Percentiles rank a stretch among this genome's conserved stretches.
These are phyloP conservation scores for Salix viminalis DNA, from an alignment of 345 rosid species.

Conservation along the genomic window DNA sequence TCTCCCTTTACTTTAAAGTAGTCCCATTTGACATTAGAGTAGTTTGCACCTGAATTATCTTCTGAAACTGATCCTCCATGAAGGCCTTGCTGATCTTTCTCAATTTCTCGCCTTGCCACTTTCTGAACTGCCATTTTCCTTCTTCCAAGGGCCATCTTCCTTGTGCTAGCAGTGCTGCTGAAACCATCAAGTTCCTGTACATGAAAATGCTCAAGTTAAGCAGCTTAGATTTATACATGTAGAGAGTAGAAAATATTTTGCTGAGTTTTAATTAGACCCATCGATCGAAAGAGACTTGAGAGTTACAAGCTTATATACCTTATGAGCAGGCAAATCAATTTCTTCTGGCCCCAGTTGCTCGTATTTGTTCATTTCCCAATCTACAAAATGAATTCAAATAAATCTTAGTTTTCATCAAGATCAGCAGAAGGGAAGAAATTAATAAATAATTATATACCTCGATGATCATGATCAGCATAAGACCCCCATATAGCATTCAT, in stretches of 20 bases:
- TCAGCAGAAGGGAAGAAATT: neutral
- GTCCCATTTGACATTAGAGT: slow-evolving; percentile 30
- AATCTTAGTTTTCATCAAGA: neutral
- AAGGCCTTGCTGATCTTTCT: neutral
- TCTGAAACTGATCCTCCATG: slow-evolving; percentile 11
- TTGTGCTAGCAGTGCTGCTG: neutral
- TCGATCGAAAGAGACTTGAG: neutral
- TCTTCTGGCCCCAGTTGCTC: neutral
- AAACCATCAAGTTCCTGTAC: slow-evolving; percentile 32
- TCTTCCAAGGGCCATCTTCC: slow-evolving; percentile 23
- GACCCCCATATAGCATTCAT: slow-evolving; percentile 14
- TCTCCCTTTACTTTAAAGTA: slow-evolving; percentile 22
- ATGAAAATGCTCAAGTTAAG: neutral
- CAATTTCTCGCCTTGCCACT: slow-evolving; percentile 6
- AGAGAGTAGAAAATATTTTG: neutral
- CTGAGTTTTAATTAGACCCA: neutral
- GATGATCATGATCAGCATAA: slow-evolving; percentile 27
- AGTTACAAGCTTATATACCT: slow-evolving; percentile 8
- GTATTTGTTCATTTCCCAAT: neutral
- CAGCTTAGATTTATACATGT: neutral
- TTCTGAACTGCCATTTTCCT: slow-evolving; percentile 35
- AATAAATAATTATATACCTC: slow-evolving; percentile 22
- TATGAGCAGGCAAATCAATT: neutral
- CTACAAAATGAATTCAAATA: neutral
- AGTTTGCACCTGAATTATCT: slow-evolving; percentile 44